phyloP scores from a whole-genome alignment of 2,329 filamentous ascomycete species.

The Nakataea oryzae region DNA sequence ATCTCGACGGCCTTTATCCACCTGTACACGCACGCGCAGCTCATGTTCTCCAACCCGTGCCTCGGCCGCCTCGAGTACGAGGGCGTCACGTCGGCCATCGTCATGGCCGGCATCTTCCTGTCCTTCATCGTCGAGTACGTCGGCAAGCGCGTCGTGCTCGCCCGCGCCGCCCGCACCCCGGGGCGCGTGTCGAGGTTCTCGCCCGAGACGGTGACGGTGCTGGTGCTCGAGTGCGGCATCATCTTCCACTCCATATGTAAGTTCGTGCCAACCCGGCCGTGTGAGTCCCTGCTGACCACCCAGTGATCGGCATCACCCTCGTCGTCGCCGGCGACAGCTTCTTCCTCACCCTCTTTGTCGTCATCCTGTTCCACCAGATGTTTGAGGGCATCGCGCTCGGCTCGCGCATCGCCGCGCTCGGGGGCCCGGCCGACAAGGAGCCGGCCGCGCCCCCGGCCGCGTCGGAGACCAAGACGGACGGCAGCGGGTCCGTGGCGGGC shows the following conservation, averaged over 20 bases:
- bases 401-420: constrained; percentile 55
- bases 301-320: constrained; percentile 53
- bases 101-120: constrained; percentile 64
- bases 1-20: constrained; percentile 63
- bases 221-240: constrained; percentile 63
- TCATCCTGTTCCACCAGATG: constrained; percentile 70
- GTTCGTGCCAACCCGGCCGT: no score
- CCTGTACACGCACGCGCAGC: constrained; percentile 61
- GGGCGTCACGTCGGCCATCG: constrained; percentile 56
- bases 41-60: constrained; percentile 66
- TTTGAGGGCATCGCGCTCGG: constrained; percentile 70
- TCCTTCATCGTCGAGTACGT: constrained; percentile 63
- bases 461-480: not conserved
- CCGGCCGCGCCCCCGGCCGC: not conserved
- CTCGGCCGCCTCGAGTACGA: constrained; percentile 58
- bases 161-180: constrained; percentile 19
- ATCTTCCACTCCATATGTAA: constrained; percentile 63
- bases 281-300: no score
- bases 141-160: constrained; percentile 45
- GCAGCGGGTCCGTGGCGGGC: not conserved
- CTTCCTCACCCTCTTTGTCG: constrained; percentile 48
- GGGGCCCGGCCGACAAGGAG: constrained; percentile 9
- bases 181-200: constrained; percentile 9
- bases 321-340: constrained; percentile 47
- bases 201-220: constrained; percentile 46